phyloP scores from a whole-genome alignment of 169 alveolate species.

The Babesia microti region DNA sequence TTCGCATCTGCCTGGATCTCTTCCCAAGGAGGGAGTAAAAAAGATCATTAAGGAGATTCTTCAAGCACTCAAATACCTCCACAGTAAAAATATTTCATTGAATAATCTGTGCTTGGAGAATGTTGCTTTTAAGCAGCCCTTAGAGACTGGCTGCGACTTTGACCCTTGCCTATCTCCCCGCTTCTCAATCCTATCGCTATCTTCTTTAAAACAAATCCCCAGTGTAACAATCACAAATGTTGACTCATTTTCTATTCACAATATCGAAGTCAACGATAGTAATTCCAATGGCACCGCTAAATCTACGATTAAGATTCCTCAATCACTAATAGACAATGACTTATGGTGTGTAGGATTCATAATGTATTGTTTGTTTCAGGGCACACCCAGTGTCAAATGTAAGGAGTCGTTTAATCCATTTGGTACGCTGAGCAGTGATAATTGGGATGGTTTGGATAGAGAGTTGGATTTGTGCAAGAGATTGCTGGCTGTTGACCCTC shows the following conservation, averaged over 20 bases:
- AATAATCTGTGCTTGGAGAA: constrained; percentile 48
- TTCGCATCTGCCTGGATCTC: constrained; percentile 34
- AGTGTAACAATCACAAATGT: constrained; percentile 3
- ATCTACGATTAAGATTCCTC: background rate
- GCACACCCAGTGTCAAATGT: constrained; percentile 2
- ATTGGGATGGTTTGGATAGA: constrained; percentile 34
- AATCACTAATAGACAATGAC: too few species aligned
- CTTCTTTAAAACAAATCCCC: background rate
- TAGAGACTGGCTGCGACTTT: constrained; percentile 7
- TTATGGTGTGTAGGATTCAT: too few species aligned
- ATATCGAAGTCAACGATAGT: constrained; percentile 1
- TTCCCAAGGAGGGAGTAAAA: constrained; percentile 22
- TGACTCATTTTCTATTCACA: background rate
- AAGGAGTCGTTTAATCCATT: constrained; percentile 1
- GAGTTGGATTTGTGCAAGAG: constrained; percentile 51
- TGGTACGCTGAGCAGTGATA: constrained; percentile 15
- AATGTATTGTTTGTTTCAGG: too few species aligned
- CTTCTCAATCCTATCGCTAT: background rate
- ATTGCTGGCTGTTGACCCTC: constrained; percentile 34
- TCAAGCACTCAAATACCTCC: constrained; percentile 45
- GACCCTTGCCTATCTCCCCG: constrained; percentile 8
- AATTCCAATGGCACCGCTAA: background rate
- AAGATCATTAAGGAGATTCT: constrained; percentile 43
- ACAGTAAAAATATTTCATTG: constrained; percentile 38
- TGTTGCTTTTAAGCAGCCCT: constrained; percentile 26